Conservation (phyloP, 2,329 filamentous ascomycete species). For the Epichloe amarillans region DNA sequence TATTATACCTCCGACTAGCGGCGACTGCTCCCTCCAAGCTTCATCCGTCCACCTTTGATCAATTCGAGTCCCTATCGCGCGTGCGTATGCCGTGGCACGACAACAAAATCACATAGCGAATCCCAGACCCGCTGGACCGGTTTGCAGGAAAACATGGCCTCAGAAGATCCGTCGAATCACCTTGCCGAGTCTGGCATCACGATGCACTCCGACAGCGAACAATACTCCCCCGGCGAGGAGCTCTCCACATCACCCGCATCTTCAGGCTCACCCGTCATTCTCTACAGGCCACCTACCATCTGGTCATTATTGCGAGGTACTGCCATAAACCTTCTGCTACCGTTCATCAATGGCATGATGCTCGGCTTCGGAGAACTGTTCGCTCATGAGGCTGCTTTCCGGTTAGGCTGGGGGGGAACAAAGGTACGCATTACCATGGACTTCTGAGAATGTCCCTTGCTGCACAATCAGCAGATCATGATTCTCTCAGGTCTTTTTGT, state of each 20-base stretch:
- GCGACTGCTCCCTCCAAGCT: background rate
- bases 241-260: constrained; percentile 47
- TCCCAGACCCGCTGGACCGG: background rate
- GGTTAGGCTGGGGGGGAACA: constrained; percentile 85
- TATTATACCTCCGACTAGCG: background rate
- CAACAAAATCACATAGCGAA: background rate
- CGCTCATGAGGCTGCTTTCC: constrained; percentile 87
- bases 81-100: background rate
- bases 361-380: constrained; percentile 93
- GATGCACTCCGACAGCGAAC: constrained; percentile 72
- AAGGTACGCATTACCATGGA: constrained; percentile 44
- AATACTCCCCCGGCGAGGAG: constrained; percentile 55
- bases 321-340: constrained; percentile 88
- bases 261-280: constrained; percentile 56
- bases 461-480: background rate
- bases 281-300: constrained; percentile 80
- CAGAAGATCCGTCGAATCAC: constrained; percentile 35
- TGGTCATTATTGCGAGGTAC: constrained; percentile 79
- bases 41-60: background rate
- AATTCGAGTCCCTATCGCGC: background rate
- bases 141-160: constrained; percentile 32
- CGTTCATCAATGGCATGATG: constrained; percentile 97
- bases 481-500: background rate
- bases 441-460: background rate
- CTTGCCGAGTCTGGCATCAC: constrained; percentile 63